Evolutionary conservation across 192 early-diverging fungal species (phyloP), one percentile per base, ranked within the genome.

Genomic region (Chytriomyces sp.): DNA sequence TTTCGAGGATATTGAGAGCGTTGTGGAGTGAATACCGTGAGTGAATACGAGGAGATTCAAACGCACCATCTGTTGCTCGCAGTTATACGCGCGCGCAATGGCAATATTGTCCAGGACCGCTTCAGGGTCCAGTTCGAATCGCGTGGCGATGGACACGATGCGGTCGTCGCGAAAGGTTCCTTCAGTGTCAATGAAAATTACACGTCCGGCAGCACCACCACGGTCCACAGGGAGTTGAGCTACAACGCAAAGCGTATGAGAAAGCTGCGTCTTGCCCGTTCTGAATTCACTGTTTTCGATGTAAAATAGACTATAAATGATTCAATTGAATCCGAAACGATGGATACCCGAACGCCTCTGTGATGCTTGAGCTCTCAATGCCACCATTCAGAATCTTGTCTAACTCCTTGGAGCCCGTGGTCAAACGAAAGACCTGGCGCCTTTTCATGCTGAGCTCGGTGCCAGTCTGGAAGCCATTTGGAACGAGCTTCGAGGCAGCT

Each of bases 141-240:
- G 81, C 25, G 83, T 80, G 10, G 93, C 91, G 54, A 94, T 93
- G 14, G 87, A 61, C 33, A 79, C 77, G 67, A 94, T 92, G 31
- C 93, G 85, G 33, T 91, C 91, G 19, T 92, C 92, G 17, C 93
- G 86, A 75, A 94, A 94, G 4, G 92, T 94, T 37, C 93, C 86
- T 67, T 88, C 86, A 0, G 86, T 88, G 63, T 88, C 86, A 70
- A 88, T 88, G 58, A 85, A 88, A 28, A 80, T 79, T 12, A 76
- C 83, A 86, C 92, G 91, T 33, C 93, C 90, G 37, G 89, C 87
- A 19, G 85, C 89, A 39, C 93, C 93, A 25, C 93, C 93, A 82
- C 90, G 85, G 4, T 64, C 55, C 2, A 69, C 22, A 1, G 92
- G 89, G n/a, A 94, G 82, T 57, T 94, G 93, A 26, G 82, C 87